Percentiles rank a stretch among this genome's conserved stretches.
phyloP scores from a whole-genome alignment of 306 rosid genomes.

The Lathyrus oleraceus region DNA sequence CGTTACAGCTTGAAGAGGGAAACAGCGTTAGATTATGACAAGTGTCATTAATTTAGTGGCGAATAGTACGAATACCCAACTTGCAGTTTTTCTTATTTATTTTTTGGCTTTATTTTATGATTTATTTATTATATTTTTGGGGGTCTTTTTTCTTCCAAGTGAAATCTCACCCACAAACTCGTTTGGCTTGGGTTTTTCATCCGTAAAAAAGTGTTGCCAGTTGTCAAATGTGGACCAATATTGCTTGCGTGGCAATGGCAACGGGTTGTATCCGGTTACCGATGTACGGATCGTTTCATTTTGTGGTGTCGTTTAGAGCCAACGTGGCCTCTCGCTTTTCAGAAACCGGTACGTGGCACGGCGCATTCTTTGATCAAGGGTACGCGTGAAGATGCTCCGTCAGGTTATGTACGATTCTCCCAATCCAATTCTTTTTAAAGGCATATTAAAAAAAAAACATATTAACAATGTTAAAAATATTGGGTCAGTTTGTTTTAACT shows the following conservation, averaged over 20 bases:
- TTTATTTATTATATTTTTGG: background rate
- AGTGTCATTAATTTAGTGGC: slow-evolving; percentile 56
- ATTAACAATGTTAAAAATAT: no score
- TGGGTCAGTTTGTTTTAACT: no score
- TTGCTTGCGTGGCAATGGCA: slow-evolving; percentile 36
- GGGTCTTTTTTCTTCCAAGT: background rate
- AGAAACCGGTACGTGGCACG: slow-evolving; percentile 35
- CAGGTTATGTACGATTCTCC: background rate
- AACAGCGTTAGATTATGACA: slow-evolving; percentile 40
- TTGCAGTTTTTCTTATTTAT: slow-evolving; percentile 51
- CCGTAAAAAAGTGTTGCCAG: slow-evolving; percentile 65
- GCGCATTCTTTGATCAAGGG: background rate
- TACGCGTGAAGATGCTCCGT: background rate
- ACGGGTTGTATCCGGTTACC: slow-evolving; percentile 41
- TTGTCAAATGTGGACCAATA: slow-evolving; percentile 47
- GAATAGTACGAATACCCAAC: slow-evolving; percentile 2
- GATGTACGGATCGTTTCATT: background rate
- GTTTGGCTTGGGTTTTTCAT: slow-evolving; percentile 15
- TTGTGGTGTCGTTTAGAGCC: background rate
- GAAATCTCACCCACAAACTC: slow-evolving; percentile 74
- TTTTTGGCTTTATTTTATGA: slow-evolving; percentile 8
- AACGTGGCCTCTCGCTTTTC: slow-evolving; percentile 34
- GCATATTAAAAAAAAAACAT: no score
- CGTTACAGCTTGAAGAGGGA: slow-evolving; percentile 25
- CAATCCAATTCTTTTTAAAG: no score